Percentiles rank a stretch among this genome's conserved stretches.
phyloP scores from a whole-genome alignment of 805 yeast genomes.

The Metschnikowia aberdeeniae region DNA sequence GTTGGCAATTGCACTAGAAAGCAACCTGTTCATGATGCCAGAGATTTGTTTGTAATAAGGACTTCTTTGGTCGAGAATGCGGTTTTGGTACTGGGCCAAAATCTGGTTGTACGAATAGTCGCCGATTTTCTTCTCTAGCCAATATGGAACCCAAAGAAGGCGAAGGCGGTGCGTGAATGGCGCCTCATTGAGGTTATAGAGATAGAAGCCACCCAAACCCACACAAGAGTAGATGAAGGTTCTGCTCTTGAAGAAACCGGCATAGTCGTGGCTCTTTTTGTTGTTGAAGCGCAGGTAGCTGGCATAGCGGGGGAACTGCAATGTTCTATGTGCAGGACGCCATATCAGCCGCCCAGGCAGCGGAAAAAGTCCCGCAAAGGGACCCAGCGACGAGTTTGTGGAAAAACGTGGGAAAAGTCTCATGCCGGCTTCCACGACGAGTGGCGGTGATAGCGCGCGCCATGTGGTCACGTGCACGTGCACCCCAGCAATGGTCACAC shows the following conservation, averaged over 20 bases:
- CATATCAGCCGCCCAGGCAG: no score
- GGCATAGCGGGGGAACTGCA: constrained; percentile 10
- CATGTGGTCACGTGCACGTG: no score
- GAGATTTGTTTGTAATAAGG: constrained; percentile 56
- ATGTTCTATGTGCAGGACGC: no score
- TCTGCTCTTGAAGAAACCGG: constrained; percentile 21
- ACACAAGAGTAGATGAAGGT: constrained; percentile 30
- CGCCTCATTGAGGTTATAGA: constrained; percentile 61
- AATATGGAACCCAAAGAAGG: constrained; percentile 65
- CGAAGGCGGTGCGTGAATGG: constrained; percentile 75
- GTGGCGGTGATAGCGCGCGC: no score
- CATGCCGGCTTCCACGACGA: no score
- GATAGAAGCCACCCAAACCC: constrained; percentile 19
- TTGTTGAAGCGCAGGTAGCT: constrained; percentile 19
- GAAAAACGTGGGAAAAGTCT: not conserved
- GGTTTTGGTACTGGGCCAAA: constrained; percentile 46
- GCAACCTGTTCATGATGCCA: constrained; percentile 59
- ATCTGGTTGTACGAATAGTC: constrained; percentile 60
- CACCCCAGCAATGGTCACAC: no score
- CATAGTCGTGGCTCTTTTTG: constrained; percentile 6
- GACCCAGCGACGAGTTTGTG: not conserved
- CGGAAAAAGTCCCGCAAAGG: not conserved
- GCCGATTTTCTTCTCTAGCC: constrained; percentile 62
- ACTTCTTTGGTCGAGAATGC: constrained; percentile 58
- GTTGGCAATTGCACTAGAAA: constrained; percentile 49